Percentiles rank a stretch among this genome's conserved stretches.
Conservation (phyloP, 129 eudicot species). For the Ambrosia trifida region DNA sequence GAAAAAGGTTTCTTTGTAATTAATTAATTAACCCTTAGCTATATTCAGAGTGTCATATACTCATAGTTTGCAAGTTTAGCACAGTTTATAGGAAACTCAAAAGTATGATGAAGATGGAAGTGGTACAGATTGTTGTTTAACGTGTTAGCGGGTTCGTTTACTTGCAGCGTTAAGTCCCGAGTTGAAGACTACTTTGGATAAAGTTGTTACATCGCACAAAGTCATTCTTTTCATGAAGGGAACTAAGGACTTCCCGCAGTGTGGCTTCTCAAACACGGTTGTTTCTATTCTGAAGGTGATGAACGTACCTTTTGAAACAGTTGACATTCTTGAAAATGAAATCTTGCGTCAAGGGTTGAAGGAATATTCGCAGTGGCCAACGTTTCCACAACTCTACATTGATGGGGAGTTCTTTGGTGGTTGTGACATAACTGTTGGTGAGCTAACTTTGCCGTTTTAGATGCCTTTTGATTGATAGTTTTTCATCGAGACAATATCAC, state of each 20-base stretch:
- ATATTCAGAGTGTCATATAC: conserved; percentile 1
- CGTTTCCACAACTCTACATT: conserved; percentile 92
- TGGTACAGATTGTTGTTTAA: neutral
- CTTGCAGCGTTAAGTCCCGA: conserved; percentile 78
- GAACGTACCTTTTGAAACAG: conserved; percentile 82
- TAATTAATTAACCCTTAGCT: neutral
- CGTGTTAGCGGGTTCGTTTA: neutral
- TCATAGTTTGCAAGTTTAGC: neutral
- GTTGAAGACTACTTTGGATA: conserved; percentile 77
- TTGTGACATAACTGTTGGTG: conserved; percentile 89
- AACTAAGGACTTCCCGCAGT: conserved; percentile 91
- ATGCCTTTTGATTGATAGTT: conserved; percentile 8
- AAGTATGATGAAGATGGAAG: conserved; percentile 4
- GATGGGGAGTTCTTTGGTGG: conserved; percentile 98
- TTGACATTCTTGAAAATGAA: conserved; percentile 82
- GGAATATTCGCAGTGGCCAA: conserved; percentile 98
- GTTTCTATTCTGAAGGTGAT: conserved; percentile 74
- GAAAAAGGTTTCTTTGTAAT: neutral
- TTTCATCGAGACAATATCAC: neutral
- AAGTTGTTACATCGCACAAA: conserved; percentile 86
- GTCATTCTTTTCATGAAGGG: conserved; percentile 95
- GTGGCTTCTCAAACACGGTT: conserved; percentile 91
- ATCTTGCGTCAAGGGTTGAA: conserved; percentile 79
- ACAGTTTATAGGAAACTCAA: neutral
- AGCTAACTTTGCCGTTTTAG: conserved; percentile 11